These are phyloP conservation scores for Chlorociboria aeruginascens DNA, from an alignment of 495 filamentous ascomycete species.

Conservation along the genomic window DNA sequence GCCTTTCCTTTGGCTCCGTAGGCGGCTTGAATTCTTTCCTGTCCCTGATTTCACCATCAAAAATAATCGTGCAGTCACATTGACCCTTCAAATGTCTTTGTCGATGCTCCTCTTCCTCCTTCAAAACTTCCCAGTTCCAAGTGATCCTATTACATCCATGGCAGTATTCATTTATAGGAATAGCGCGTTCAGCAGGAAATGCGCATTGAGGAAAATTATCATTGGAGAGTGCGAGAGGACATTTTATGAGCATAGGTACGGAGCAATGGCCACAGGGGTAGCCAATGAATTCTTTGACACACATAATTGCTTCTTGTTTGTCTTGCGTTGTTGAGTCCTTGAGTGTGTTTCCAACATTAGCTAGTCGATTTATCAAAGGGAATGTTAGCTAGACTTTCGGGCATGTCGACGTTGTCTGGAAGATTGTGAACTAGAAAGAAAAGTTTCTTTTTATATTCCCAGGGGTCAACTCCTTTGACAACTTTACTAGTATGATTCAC, in stretches of 20 bases:
- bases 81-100: constrained; percentile 6
- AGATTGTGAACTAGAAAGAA: too few relatives aligned
- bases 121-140: constrained; percentile 16
- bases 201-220: constrained; percentile 11
- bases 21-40: not conserved
- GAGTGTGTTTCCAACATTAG: too few relatives aligned
- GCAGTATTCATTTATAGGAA: constrained; percentile 10
- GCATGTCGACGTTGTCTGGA: too few relatives aligned
- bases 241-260: constrained; percentile 9
- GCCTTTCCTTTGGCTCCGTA: too few relatives aligned
- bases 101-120: constrained; percentile 13
- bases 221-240: constrained; percentile 9
- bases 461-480: too few relatives aligned
- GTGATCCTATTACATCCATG: constrained; percentile 13
- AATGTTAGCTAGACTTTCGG: too few relatives aligned
- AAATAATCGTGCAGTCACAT: constrained; percentile 12
- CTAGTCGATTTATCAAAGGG: too few relatives aligned
- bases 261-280: constrained; percentile 20
- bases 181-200: constrained; percentile 12
- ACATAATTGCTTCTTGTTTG: constrained; percentile 6
- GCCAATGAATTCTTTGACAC: constrained; percentile 16
- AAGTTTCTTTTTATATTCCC: too few relatives aligned
- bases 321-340: too few relatives aligned
- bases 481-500: too few relatives aligned
- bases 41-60: constrained; percentile 8